phyloP scores from a whole-genome alignment of 2,329 filamentous ascomycete species.

The Pleomassaria siparia region DNA sequence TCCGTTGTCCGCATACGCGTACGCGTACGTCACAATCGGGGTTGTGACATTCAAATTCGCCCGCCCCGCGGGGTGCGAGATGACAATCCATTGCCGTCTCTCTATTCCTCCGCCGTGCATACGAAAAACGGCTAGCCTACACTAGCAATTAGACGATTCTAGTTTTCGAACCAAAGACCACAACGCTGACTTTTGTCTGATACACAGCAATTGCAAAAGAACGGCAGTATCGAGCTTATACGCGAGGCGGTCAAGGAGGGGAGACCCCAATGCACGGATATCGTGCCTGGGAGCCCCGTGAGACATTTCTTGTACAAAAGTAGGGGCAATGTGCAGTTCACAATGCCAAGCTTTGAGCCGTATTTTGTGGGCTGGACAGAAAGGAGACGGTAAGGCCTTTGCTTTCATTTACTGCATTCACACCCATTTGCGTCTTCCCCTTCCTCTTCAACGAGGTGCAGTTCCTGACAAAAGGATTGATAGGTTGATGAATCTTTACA shows the following conservation, averaged over 20 bases:
- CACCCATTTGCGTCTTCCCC: too few species aligned
- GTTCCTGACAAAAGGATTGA: background rate
- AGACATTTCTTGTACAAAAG: constrained; percentile 97
- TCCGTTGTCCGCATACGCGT: background rate
- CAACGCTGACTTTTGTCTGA: constrained; percentile 7
- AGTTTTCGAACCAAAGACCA: background rate
- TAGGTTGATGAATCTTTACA: constrained; percentile 79
- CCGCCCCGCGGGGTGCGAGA: background rate
- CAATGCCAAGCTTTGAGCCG: constrained; percentile 79
- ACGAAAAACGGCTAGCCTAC: background rate
- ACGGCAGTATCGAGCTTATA: constrained; percentile 74
- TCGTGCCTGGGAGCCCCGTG: constrained; percentile 77
- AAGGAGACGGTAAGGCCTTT: constrained; percentile 66
- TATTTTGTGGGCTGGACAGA: constrained; percentile 64
- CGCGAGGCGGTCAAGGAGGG: constrained; percentile 69
- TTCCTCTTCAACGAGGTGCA: background rate
- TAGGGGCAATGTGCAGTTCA: constrained; percentile 90
- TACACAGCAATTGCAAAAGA: constrained; percentile 69
- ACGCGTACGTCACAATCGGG: background rate
- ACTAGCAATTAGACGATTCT: background rate
- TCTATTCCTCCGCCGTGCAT: background rate
- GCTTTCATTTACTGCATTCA: constrained; percentile 13
- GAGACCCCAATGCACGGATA: constrained; percentile 70
- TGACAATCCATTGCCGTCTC: background rate
- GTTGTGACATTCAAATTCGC: too few species aligned